Conservation (phyloP, 768 basidiomycete species). For the Dendrothele bispora region DNA sequence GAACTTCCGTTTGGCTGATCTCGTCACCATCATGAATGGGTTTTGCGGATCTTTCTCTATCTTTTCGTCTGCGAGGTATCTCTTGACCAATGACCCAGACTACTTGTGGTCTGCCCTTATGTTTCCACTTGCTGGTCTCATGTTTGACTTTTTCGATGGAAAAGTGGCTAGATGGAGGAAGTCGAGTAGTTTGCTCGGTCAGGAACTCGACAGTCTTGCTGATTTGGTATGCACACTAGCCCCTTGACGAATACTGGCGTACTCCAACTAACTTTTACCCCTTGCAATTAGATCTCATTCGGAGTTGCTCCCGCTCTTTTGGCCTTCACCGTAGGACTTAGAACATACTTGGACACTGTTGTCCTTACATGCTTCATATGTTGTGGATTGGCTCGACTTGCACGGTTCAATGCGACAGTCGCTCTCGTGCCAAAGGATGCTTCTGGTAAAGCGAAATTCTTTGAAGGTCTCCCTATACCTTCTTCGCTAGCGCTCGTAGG, state of each 20-base stretch:
- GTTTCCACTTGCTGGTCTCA: slow-evolving; percentile 89
- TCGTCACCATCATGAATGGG: slow-evolving; percentile 98
- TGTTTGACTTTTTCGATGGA: slow-evolving; percentile 98
- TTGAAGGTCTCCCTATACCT: slow-evolving; percentile 97
- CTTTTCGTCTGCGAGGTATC: slow-evolving; percentile 90
- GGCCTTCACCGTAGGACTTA: slow-evolving; percentile 87
- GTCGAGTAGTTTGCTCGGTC: slow-evolving; percentile 92
- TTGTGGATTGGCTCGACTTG: slow-evolving; percentile 93
- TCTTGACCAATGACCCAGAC: slow-evolving; percentile 73
- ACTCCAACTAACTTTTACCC: slow-evolving; percentile 2
- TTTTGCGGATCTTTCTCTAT: slow-evolving; percentile 96
- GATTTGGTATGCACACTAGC: slow-evolving; percentile 68
- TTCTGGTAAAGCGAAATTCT: slow-evolving; percentile 89
- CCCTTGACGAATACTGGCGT: slow-evolving; percentile 5
- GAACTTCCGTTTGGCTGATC: slow-evolving; percentile 96
- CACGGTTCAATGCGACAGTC: slow-evolving; percentile 98
- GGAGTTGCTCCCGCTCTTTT: slow-evolving; percentile 96
- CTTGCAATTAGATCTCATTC: slow-evolving; percentile 78
- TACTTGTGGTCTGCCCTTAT: slow-evolving; percentile 85
- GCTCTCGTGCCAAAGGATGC: slow-evolving; percentile 88
- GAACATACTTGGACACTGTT: slow-evolving; percentile 89
- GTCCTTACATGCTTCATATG: slow-evolving; percentile 90
- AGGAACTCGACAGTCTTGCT: slow-evolving; percentile 95
- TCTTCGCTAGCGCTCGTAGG: slow-evolving; percentile 81
- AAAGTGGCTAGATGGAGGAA: slow-evolving; percentile 98